Conservation (phyloP, 176 grass and related monocot genomes). For the Oryza brachyantha region DNA sequence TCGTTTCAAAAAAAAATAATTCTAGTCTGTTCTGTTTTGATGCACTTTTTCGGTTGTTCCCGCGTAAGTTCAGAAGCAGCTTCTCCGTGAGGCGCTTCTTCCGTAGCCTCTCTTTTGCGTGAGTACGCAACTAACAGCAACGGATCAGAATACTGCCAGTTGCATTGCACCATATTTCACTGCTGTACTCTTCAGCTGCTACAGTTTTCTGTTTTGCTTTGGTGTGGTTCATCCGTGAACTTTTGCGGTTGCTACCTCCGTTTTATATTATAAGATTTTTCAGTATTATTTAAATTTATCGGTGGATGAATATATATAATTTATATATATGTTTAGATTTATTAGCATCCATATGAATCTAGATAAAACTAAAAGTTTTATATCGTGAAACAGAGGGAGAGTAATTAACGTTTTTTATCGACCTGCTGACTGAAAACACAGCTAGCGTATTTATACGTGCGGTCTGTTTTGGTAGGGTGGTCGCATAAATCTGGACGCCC, state of each 20-base stretch:
- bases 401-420: neutral
- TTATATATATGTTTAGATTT: too few relatives aligned
- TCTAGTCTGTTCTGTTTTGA: neutral
- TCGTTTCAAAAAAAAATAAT: neutral
- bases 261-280: too few relatives aligned
- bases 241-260: neutral
- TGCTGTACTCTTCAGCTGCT: neutral
- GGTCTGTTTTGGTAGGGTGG: conserved; percentile 40
- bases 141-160: neutral
- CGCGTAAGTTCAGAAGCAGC: neutral
- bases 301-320: too few relatives aligned
- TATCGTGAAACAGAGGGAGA: too few relatives aligned
- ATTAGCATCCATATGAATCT: too few relatives aligned
- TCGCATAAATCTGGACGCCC: conserved; percentile 68
- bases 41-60: neutral
- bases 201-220: neutral
- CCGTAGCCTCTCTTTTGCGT: neutral
- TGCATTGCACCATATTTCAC: neutral
- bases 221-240: neutral
- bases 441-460: neutral
- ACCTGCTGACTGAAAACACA: neutral
- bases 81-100: conserved; percentile 14
- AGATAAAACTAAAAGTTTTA: too few relatives aligned
- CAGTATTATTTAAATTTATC: too few relatives aligned
- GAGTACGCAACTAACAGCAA: neutral